phyloP scores from a whole-genome alignment of 148 eudicot genomes.

The Diospyros kaki region DNA sequence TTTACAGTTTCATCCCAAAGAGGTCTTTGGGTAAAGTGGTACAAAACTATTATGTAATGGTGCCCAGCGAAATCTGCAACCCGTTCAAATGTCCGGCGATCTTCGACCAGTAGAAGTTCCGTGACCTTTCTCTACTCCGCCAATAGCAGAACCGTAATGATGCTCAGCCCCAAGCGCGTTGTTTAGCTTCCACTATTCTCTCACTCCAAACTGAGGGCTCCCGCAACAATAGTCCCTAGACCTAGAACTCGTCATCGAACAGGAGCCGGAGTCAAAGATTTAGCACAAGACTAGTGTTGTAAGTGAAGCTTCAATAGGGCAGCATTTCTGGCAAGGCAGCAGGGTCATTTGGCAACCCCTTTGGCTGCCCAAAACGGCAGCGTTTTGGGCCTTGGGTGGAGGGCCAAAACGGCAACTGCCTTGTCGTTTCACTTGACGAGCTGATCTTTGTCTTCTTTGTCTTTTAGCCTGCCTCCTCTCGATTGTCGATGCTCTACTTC shows the following conservation, averaged over 20 bases:
- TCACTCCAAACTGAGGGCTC: constrained; percentile 38
- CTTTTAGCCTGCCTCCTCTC: no score
- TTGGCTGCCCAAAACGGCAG: no score
- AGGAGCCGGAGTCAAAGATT: constrained; percentile 5
- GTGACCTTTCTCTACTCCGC: constrained; percentile 77
- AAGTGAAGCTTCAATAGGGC: no score
- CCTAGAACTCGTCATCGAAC: constrained; percentile 10
- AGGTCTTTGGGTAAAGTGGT: background rate
- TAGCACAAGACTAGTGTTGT: constrained; percentile 12
- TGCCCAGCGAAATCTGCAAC: constrained; percentile 75
- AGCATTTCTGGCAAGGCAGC: no score
- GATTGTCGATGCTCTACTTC: no score
- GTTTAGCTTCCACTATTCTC: constrained; percentile 58
- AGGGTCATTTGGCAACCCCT: no score
- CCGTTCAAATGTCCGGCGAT: constrained; percentile 73
- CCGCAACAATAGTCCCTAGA: constrained; percentile 14
- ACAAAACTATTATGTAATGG: constrained; percentile 32
- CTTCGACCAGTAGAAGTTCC: constrained; percentile 83
- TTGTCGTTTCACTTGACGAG: no score
- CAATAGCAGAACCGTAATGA: constrained; percentile 72
- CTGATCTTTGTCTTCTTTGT: no score
- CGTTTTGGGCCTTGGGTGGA: no score
- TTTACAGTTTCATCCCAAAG: no score
- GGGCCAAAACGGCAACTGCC: no score
- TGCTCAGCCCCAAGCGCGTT: constrained; percentile 81